Conservation (phyloP, 1,139 yeast genomes). For the Diutina ranongensis region DNA sequence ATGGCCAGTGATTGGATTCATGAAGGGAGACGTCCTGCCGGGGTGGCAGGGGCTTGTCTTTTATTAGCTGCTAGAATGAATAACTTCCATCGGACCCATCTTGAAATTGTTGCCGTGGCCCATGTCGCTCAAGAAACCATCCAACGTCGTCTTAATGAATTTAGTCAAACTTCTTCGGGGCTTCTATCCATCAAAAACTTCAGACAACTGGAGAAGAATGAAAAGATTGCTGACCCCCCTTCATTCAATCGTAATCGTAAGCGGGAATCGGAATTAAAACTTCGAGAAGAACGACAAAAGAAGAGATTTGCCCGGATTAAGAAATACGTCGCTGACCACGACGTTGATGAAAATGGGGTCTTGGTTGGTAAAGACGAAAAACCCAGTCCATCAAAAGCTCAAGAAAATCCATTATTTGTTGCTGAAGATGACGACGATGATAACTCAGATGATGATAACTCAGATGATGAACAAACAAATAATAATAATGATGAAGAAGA, state of each 20-base stretch:
- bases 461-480: background rate
- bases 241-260: constrained; percentile 47
- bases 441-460: constrained; percentile 11
- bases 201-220: constrained; percentile 27
- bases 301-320: constrained; percentile 20
- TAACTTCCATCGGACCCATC: constrained; percentile 80
- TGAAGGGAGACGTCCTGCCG: constrained; percentile 96
- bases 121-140: constrained; percentile 92
- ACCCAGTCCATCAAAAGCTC: background rate
- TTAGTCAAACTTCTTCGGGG: constrained; percentile 68
- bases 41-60: constrained; percentile 95
- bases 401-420: background rate
- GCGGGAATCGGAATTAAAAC: constrained; percentile 17
- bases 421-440: background rate
- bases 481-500: constrained; percentile 15
- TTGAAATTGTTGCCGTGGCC: constrained; percentile 90
- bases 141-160: constrained; percentile 82
- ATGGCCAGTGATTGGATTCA: constrained; percentile 95
- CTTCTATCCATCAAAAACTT: constrained; percentile 62
- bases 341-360: background rate
- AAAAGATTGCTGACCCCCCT: constrained; percentile 55
- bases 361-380: background rate
- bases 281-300: constrained; percentile 21
- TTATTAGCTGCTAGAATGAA: constrained; percentile 93
- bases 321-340: constrained; percentile 6